Evolutionary conservation across 345 rosid species (phyloP).

Genomic region (Boechera retrofracta): DNA sequence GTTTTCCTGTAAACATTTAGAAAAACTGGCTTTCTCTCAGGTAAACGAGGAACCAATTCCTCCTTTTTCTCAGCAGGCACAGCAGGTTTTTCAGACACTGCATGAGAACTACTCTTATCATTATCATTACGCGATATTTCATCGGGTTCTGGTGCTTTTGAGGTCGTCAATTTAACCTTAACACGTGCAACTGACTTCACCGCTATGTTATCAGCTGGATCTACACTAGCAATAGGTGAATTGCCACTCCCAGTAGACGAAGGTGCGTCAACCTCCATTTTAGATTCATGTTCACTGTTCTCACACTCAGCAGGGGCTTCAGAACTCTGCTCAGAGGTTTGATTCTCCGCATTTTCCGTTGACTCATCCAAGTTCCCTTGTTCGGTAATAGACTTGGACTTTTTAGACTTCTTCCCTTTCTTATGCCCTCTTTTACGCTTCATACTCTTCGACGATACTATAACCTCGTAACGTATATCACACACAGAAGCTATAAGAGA

Average conservation of each 20-base stretch:
- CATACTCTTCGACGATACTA: conserved; percentile 39
- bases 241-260: conserved; percentile 69
- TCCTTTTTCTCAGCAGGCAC: conserved; percentile 59
- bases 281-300: conserved; percentile 60
- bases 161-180: conserved; percentile 81
- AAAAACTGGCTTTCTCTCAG: conserved; percentile 53
- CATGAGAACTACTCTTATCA: conserved; percentile 61
- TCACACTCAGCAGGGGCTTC: conserved; percentile 44
- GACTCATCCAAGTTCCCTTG: conserved; percentile 37
- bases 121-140: conserved; percentile 54
- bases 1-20: conserved; percentile 66
- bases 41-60: conserved; percentile 61
- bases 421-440: conserved; percentile 76
- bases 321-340: conserved; percentile 52
- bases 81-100: conserved; percentile 55
- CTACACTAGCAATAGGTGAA: conserved; percentile 56
- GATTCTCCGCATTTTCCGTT: conserved; percentile 36
- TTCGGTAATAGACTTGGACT: conserved; percentile 23
- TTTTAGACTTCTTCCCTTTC: conserved; percentile 60
- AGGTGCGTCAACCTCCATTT: conserved; percentile 73
- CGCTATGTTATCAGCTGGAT: conserved; percentile 51
- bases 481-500: conserved; percentile 17
- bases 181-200: conserved; percentile 66
- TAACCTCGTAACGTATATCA: not conserved
- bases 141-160: conserved; percentile 64